These are phyloP conservation scores for Elaeis oleifera DNA, from an alignment of 202 grass and related monocot genomes.

Conservation along the genomic window DNA sequence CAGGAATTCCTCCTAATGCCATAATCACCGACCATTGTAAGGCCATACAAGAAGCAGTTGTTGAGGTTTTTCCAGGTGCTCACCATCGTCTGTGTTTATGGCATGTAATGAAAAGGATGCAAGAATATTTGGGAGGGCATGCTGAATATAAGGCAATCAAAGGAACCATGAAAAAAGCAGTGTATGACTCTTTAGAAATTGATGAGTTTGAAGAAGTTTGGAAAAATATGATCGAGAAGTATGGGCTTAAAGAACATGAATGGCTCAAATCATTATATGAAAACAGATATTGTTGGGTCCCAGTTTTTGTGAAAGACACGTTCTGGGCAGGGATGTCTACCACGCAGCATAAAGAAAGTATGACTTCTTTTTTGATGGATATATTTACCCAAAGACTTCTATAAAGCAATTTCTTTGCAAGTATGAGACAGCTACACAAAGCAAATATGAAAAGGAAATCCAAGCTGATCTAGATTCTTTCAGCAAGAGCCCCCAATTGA, in stretches of 20 bases:
- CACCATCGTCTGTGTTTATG: slow-evolving; percentile 13
- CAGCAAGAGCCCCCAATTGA: slow-evolving; percentile 14
- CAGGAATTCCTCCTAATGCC: slow-evolving; percentile 15
- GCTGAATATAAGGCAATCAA: slow-evolving; percentile 23
- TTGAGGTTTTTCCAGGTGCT: slow-evolving; percentile 16
- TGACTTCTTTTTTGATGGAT: slow-evolving; percentile 14
- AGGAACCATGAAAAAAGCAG: slow-evolving; percentile 16
- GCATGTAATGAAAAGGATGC: slow-evolving; percentile 12
- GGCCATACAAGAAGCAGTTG: slow-evolving; percentile 12
- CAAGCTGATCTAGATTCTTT: slow-evolving; percentile 25
- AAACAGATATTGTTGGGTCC: slow-evolving; percentile 18
- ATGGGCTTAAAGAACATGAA: slow-evolving; percentile 17
- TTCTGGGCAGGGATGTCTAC: slow-evolving; percentile 24
- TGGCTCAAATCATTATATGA: slow-evolving; percentile 21
- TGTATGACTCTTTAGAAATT: slow-evolving; percentile 17
- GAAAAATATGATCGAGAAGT: slow-evolving; percentile 15
- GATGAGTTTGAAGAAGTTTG: slow-evolving; percentile 24
- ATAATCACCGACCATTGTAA: slow-evolving; percentile 23
- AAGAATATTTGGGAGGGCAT: slow-evolving; percentile 14
- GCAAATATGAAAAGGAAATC: slow-evolving; percentile 22
- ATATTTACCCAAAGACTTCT: slow-evolving; percentile 25
- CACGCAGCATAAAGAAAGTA: slow-evolving; percentile 11
- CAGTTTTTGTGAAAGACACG: slow-evolving; percentile 16
- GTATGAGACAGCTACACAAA: slow-evolving; percentile 20
- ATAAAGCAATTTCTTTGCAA: slow-evolving; percentile 26